Conservation (phyloP, 2,329 filamentous ascomycete species). For the Ophiocordyceps camponoti-leonardi region DNA sequence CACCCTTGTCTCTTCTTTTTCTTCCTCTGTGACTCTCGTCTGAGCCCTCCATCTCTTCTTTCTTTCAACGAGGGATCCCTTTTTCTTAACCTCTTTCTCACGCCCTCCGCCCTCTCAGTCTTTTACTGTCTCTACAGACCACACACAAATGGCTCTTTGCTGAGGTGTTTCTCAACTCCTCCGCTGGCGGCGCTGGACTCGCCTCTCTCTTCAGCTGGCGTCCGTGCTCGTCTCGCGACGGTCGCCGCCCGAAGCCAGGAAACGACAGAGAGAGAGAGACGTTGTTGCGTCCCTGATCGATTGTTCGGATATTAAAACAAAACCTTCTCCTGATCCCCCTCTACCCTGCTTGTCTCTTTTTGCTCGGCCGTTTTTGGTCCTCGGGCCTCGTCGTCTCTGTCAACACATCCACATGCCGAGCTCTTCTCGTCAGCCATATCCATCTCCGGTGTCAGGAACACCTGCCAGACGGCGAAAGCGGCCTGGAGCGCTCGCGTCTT, state of each 20-base stretch:
- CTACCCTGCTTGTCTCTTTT: background rate
- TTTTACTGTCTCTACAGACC: background rate
- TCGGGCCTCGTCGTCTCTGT: background rate
- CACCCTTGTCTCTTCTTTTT: background rate
- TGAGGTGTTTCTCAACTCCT: background rate
- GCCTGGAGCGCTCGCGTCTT: background rate
- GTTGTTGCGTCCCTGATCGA: background rate
- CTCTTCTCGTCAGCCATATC: background rate
- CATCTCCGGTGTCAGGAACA: background rate
- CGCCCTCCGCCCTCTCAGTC: background rate
- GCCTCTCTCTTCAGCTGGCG: background rate
- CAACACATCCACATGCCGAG: conserved; percentile 6
- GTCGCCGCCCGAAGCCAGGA: background rate
- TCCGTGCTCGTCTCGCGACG: background rate
- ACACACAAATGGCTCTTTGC: background rate
- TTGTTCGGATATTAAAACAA: background rate
- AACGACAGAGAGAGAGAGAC: background rate
- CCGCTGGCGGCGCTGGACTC: background rate
- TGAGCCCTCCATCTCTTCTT: background rate
- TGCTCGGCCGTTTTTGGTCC: background rate
- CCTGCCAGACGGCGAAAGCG: background rate
- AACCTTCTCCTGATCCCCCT: background rate
- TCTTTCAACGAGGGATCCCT: background rate
- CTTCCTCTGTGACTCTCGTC: background rate
- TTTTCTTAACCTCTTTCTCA: too few relatives aligned